Base-by-base conservation (phyloP, 148 eudicot species). In the Rhododendron henanense region DNA sequence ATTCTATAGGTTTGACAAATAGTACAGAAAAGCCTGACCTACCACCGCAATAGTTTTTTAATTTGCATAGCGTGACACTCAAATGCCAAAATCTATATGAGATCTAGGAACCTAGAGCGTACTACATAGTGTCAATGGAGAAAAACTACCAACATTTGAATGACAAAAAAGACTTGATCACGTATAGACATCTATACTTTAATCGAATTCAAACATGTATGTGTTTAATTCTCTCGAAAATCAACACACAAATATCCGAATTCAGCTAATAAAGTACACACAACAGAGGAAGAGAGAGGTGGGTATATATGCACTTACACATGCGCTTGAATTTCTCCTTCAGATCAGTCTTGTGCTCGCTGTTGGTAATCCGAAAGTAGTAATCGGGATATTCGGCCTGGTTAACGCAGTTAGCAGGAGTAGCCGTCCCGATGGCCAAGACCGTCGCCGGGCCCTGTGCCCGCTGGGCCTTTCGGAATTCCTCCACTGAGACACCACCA, bases 301-400 rank as follows among this genome's bases (percentile, higher is more conserved):
- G 4, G 10, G 0, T 11, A 67, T 67, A 25, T 3, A 0, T 28
- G 13, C 13, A 84, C 90, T 4, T 89, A 89, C 90, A 89, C 87
- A 89, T 89, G 74, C 90, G 90, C 44, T 75, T 79, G 33, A 87
- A 85, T 61, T 89, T 89, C 45, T 82, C 87, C 37, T 87, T 89
- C 55, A 89, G 73, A 0, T 87, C 87, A 55, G 87, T 87, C 89
- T 87, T 87, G 67, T 89, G 90, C 21, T 87, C 87, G 48, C 89
- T 87, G 39, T 87, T 87, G n/a, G 89, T 87, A 71, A 85, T 75
- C 1, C 87, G 84, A 16, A 87, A 87, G 81, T 87, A 87, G 85
- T 25, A 80, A 83, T 87, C 89, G 7, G 89, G 89, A 37, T 84
- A 87, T 6, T 87, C 89, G 0, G 81, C 75, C 53, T 87, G 89